These are phyloP conservation scores for Solanum arcanum DNA, from an alignment of 257 asterid species.

Conservation along the genomic window DNA sequence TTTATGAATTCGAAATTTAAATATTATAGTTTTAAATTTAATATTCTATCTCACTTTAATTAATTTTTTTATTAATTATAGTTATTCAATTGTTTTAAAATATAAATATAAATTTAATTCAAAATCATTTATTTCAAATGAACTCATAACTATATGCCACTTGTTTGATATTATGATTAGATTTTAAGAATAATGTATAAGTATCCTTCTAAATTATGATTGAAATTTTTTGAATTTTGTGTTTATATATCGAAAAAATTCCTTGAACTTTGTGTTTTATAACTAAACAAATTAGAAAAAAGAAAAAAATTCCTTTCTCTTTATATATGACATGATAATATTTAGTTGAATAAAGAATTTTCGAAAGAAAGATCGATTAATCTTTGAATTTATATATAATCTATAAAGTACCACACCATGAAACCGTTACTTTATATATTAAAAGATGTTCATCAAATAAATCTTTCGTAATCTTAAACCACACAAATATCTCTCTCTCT, in stretches of 20 bases:
- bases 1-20: neutral
- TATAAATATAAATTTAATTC: neutral
- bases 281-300: neutral
- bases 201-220: no score
- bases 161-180: neutral
- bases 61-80: neutral
- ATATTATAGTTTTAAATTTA: neutral
- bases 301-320: no score
- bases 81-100: neutral
- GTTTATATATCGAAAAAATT: no score
- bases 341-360: no score
- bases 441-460: neutral
- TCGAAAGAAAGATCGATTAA: neutral
- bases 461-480: neutral
- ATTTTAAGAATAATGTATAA: neutral
- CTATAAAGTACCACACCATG: no score
- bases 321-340: no score
- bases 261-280: neutral
- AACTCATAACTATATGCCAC: neutral
- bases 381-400: no score
- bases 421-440: no score
- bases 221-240: no score
- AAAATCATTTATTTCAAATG: neutral
- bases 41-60: neutral
- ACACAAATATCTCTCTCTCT: neutral